Evolutionary conservation across 2,329 filamentous ascomycete species (phyloP).

Genomic region (Claviceps humidiphila): DNA sequence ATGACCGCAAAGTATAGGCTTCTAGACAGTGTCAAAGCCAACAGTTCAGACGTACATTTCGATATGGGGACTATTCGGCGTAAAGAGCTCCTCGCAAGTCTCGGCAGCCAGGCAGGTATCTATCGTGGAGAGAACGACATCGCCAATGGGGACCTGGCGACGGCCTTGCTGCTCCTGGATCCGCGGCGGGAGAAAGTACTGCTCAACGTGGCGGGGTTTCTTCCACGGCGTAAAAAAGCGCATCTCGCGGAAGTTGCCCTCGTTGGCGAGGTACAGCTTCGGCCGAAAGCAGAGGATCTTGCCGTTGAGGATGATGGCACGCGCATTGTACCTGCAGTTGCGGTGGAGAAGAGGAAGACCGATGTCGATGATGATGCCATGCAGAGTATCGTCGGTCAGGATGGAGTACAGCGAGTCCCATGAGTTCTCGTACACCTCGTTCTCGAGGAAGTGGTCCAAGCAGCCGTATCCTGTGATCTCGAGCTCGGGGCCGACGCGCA

Average conservation of each 20-base stretch:
- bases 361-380: slow-evolving; percentile 25
- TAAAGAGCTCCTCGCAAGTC: slow-evolving; percentile 5
- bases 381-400: slow-evolving; percentile 18
- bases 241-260: slow-evolving; percentile 23
- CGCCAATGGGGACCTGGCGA: slow-evolving; percentile 24
- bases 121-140: slow-evolving; percentile 21
- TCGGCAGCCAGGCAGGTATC: slow-evolving; percentile 26
- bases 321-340: slow-evolving; percentile 8
- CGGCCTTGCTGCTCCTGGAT: slow-evolving; percentile 20
- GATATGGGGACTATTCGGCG: slow-evolving; percentile 13
- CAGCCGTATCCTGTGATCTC: slow-evolving; percentile 23
- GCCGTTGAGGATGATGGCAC: slow-evolving; percentile 30
- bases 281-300: slow-evolving; percentile 51
- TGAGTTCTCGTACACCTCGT: slow-evolving; percentile 19
- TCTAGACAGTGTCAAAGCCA: background rate
- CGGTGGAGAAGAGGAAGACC: slow-evolving; percentile 30
- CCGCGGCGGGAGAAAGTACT: slow-evolving; percentile 20
- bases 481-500: slow-evolving; percentile 45
- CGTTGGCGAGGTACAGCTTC: slow-evolving; percentile 21
- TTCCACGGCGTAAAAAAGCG: slow-evolving; percentile 26
- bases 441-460: slow-evolving; percentile 37
- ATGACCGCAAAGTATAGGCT: background rate
- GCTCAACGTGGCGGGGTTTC: slow-evolving; percentile 18
- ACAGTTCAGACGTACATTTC: background rate
- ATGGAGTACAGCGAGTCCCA: slow-evolving; percentile 20